These are phyloP conservation scores for Pythium coloratum DNA, from an alignment of 352 stramenopile genomes.

Conservation along the genomic window DNA sequence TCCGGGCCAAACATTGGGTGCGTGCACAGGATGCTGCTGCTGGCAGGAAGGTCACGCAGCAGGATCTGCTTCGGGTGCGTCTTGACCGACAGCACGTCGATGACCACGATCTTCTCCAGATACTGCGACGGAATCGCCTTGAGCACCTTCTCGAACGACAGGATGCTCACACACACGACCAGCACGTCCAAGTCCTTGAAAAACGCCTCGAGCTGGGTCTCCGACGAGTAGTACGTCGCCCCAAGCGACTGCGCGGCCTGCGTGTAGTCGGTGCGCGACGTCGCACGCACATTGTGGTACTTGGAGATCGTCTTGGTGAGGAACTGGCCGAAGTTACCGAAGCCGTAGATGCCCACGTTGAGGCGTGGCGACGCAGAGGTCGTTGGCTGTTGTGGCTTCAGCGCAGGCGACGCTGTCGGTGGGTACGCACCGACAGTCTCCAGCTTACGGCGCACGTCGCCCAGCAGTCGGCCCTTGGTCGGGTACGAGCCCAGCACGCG, in stretches of 20 bases:
- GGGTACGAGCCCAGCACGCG: conserved; percentile 85
- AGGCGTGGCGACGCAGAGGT: conserved; percentile 49
- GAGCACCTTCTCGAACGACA: conserved; percentile 76
- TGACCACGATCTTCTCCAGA: conserved; percentile 90
- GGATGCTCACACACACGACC: conserved; percentile 86
- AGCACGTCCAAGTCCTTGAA: conserved; percentile 94
- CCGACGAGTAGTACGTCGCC: conserved; percentile 58
- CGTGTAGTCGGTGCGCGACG: conserved; percentile 88
- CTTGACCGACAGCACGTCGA: conserved; percentile 98
- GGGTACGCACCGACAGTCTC: conserved; percentile 44
- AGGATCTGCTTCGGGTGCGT: conserved; percentile 95
- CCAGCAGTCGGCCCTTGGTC: conserved; percentile 62
- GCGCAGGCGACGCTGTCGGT: neutral
- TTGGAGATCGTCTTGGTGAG: conserved; percentile 95
- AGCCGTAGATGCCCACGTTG: conserved; percentile 96
- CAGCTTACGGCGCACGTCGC: conserved; percentile 55
- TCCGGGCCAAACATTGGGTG: conserved; percentile 99
- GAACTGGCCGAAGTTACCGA: conserved; percentile 98
- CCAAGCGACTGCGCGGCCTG: conserved; percentile 46
- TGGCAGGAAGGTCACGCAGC: conserved; percentile 86
- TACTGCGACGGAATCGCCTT: conserved; percentile 61
- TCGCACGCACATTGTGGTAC: conserved; percentile 86
- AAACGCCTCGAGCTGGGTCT: conserved; percentile 86
- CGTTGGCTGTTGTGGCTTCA: conserved; percentile 14
- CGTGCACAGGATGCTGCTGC: conserved; percentile 94